Percentiles rank a stretch among this genome's conserved stretches.
Conservation (phyloP, 78 protist genomes). For the Dictyostelium intermedium region DNA sequence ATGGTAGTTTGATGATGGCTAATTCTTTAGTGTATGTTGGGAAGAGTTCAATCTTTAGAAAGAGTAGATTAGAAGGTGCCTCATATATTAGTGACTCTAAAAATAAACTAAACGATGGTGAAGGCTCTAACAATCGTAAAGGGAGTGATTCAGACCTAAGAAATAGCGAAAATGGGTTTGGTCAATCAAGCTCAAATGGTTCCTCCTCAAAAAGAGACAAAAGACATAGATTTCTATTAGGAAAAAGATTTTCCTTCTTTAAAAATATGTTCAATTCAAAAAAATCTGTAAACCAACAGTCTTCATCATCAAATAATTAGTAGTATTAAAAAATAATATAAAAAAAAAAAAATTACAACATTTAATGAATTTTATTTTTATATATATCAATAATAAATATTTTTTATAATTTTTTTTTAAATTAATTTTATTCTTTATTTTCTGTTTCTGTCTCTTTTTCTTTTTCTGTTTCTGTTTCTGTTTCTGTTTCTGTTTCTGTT, state of each 20-base stretch:
- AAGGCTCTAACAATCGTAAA: background rate
- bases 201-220: background rate
- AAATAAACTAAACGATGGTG: background rate
- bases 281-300: background rate
- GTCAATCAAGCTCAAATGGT: background rate
- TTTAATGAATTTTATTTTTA: background rate
- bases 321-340: background rate
- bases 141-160: background rate
- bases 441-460: background rate
- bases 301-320: background rate
- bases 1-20: slow-evolving; percentile 40
- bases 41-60: slow-evolving; percentile 15
- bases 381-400: background rate
- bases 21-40: slow-evolving; percentile 70
- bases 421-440: background rate
- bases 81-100: background rate
- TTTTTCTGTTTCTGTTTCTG: background rate
- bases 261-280: background rate
- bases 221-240: slow-evolving; percentile 6
- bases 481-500: background rate
- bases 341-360: background rate
- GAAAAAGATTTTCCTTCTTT: background rate
- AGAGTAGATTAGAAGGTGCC: slow-evolving; percentile 21
- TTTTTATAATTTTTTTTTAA: background rate
- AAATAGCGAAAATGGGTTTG: background rate